Evolutionary conservation across 768 basidiomycete genomes (phyloP).

Genomic region (Imleria badia): DNA sequence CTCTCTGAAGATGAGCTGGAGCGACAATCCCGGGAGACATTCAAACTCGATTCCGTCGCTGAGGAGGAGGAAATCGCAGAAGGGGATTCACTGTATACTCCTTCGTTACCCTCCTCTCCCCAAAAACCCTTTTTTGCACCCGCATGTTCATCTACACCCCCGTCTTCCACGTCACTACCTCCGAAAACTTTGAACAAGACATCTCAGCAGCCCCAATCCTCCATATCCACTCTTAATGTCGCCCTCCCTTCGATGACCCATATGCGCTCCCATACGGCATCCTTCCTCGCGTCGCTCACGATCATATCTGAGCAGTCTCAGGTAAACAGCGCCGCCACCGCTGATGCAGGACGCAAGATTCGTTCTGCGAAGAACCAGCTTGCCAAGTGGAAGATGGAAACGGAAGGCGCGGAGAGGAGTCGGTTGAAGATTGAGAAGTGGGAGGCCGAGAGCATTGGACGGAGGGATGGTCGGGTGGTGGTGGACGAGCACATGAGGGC

Average conservation of each 20-base stretch:
- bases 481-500: slow-evolving; percentile 79
- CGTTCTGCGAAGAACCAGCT: slow-evolving; percentile 83
- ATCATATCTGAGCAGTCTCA: slow-evolving; percentile 86
- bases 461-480: slow-evolving; percentile 61
- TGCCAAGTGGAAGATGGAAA: slow-evolving; percentile 76
- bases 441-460: slow-evolving; percentile 56
- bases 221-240: slow-evolving; percentile 27
- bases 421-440: slow-evolving; percentile 73
- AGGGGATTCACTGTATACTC: slow-evolving; percentile 41
- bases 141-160: slow-evolving; percentile 43
- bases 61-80: slow-evolving; percentile 43
- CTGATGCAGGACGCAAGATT: slow-evolving; percentile 84
- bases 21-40: slow-evolving; percentile 27
- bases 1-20: slow-evolving; percentile 31
- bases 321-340: slow-evolving; percentile 80
- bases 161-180: slow-evolving; percentile 50
- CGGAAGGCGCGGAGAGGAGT: slow-evolving; percentile 84
- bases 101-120: slow-evolving; percentile 43
- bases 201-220: slow-evolving; percentile 25
- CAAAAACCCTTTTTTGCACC: slow-evolving; percentile 60
- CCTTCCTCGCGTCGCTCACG: slow-evolving; percentile 71
- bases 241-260: slow-evolving; percentile 66
- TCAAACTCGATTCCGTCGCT: slow-evolving; percentile 35
- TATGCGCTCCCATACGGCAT: slow-evolving; percentile 70
- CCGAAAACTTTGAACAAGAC: slow-evolving; percentile 27